phyloP scores from a whole-genome alignment of 164 flowering plant species.

The Nelumbo lutea region DNA sequence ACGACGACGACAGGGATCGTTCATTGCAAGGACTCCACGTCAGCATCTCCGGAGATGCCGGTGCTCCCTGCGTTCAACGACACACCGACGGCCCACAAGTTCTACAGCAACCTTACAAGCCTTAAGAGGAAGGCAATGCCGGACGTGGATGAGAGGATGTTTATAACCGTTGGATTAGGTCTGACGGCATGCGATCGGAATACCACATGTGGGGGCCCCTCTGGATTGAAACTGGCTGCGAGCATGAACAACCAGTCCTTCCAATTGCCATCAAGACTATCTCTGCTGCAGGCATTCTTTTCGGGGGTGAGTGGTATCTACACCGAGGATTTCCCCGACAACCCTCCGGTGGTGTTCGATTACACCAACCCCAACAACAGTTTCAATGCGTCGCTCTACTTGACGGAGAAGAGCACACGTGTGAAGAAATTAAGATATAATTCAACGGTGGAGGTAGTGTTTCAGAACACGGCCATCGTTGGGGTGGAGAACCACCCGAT shows the following conservation, averaged over 20 bases:
- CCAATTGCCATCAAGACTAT: constrained; percentile 28
- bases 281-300: constrained; percentile 53
- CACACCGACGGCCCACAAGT: constrained; percentile 57
- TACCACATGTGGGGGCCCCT: constrained; percentile 32
- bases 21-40: constrained; percentile 20
- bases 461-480: constrained; percentile 66
- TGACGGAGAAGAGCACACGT: constrained; percentile 36
- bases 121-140: constrained; percentile 28
- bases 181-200: constrained; percentile 27
- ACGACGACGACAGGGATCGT: constrained; percentile 45
- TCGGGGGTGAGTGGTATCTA: constrained; percentile 33
- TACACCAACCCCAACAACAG: constrained; percentile 37
- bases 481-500: constrained; percentile 62
- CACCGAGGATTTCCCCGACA: constrained; percentile 54
- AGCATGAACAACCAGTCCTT: constrained; percentile 74
- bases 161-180: constrained; percentile 58
- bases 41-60: constrained; percentile 47
- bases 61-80: constrained; percentile 43
- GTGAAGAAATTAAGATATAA: constrained; percentile 52
- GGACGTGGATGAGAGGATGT: constrained; percentile 57
- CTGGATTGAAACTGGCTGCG: constrained; percentile 32
- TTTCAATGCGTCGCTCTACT: constrained; percentile 4
- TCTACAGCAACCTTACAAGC: constrained; percentile 38
- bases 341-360: constrained; percentile 48
- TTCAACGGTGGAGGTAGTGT: constrained; percentile 58